Base-by-base conservation (phyloP, 768 basidiomycete species). In the Pleurotus tuber-regium region DNA sequence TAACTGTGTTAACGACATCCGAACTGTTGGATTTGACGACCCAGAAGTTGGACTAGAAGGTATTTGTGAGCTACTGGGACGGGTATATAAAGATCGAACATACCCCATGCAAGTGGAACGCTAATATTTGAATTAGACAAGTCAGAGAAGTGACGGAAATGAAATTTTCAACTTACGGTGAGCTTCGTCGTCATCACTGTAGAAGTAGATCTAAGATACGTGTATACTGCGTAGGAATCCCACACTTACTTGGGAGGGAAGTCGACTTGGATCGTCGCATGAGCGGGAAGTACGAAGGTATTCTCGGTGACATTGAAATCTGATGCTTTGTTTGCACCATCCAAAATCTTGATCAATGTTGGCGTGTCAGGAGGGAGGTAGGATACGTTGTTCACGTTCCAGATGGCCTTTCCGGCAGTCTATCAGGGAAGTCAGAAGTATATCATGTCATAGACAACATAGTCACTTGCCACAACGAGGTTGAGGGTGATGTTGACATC, bases 21-120 rank as follows among this genome's bases (percentile, higher is more conserved):
- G 67, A 58, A 14, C 56, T 54, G 48, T 68, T 70, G 40, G 59
- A 69, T 56, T 76, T 72, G 51, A 76, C 60, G 18, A 76, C 66
- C 55, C 62, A 68, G 61, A 73, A 76, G 25, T 70, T 54, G 40
- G 65, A 71, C 68, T 74, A 36, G 11, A 36, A 29, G 10, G 41
- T 1, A 30, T 9, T 43, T 11, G 48, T 47, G 19, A 41, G 16
- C 51, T 44, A 24, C 18, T 52, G 10, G 31, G 24, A 42, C 39
- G 35, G 12, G 28, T 26, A 26, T n/a, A n/a, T n/a, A n/a, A n/a
- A n/a, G n/a, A n/a, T 3, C 10, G 54, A 7, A 51, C 58, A 29
- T 43, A 66, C 63, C 25, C 64, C 63, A 59, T 66, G 66, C 57
- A 67, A 58, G 33, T 58, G 57, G 66, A 57, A 66, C 7, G 66